Evolutionary conservation across 2,329 filamentous ascomycete species (phyloP), one percentile per base, ranked within the genome.

Genomic region (Stachybotrys elegans): DNA sequence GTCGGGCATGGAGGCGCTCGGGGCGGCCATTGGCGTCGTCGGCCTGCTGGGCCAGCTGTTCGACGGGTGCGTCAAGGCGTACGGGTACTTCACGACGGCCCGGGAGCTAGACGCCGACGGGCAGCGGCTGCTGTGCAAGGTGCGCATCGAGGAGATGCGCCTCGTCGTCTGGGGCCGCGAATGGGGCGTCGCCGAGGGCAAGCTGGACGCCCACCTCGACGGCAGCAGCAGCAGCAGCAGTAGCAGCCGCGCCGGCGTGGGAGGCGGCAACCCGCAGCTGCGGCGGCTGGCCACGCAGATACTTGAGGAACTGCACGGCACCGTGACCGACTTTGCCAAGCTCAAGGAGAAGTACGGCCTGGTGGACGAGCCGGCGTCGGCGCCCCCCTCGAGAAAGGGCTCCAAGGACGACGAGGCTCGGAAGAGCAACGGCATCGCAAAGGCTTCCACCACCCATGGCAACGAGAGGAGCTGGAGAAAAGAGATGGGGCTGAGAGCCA

Each of bases 131-230:
- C 56, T 70, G 35, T 72, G 70, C 58, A 73, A 73, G 52, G 67
- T 73, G 43, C 66, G 68, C 41, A 73, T 73, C 52, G 70, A 73
- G 57, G 70, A 73, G 62, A 72, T 70, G 67, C 62, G 70, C 4
- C 60, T 73, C 27, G 54, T 69, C 22, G 67, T 72, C 45, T 73
- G 70, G 70, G 70, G 70, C 16, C 56, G 70, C 23, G 67, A 72
- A 49, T 73, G 70, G 70, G 70, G 70, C 20, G 68, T 73, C 25
- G 61, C 66, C 9, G 70, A 73, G 56, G 70, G 70, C 5, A 59
- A 50, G 40, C 57, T 73, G 2, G 70, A 73, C 53, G 64, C 62
- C 25, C 68, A 71, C 45, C 58, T 72, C 8, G 56, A 61, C 44
- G 57, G 57, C 27, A 14, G 31, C 31, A n/a, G n/a, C n/a, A n/a